Conservation (phyloP, 75 land plant species). For the Selaginella moellendorffii region DNA sequence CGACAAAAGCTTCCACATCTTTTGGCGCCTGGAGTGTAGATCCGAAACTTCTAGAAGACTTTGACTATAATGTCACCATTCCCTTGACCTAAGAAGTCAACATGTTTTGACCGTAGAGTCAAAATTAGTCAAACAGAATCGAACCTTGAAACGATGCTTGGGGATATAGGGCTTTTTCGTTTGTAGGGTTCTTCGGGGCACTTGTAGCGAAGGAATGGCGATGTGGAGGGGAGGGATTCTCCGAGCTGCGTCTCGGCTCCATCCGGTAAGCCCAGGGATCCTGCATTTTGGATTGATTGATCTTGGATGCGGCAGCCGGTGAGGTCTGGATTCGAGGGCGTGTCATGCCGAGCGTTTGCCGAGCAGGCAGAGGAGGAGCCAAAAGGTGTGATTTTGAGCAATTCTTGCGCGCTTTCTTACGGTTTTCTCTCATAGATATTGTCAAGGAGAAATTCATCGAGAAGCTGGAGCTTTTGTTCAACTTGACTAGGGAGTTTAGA, state of each 20-base stretch:
- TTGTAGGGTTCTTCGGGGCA: neutral
- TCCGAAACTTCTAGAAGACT: no score
- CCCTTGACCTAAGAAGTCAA: no score
- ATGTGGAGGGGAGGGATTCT: neutral
- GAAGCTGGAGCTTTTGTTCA: neutral
- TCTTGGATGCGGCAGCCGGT: neutral
- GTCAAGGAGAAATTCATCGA: neutral
- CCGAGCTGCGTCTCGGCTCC: neutral
- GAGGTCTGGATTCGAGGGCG: neutral
- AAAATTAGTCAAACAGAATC: no score
- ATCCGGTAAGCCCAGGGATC: neutral
- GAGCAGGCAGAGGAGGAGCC: neutral
- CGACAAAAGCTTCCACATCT: no score
- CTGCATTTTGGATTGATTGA: neutral
- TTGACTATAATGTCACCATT: no score
- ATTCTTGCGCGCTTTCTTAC: neutral
- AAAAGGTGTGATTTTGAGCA: neutral
- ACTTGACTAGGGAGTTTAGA: neutral
- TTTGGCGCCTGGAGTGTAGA: no score
- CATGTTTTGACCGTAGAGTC: no score
- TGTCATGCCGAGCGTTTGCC: neutral
- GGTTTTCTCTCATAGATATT: no score
- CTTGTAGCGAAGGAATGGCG: neutral
- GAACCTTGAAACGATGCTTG: no score
- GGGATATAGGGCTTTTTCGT: no score